Percentiles rank a stretch among this genome's conserved stretches.
Evolutionary conservation across 768 basidiomycete species (phyloP).

Genomic region (Albatrellus ellisii): DNA sequence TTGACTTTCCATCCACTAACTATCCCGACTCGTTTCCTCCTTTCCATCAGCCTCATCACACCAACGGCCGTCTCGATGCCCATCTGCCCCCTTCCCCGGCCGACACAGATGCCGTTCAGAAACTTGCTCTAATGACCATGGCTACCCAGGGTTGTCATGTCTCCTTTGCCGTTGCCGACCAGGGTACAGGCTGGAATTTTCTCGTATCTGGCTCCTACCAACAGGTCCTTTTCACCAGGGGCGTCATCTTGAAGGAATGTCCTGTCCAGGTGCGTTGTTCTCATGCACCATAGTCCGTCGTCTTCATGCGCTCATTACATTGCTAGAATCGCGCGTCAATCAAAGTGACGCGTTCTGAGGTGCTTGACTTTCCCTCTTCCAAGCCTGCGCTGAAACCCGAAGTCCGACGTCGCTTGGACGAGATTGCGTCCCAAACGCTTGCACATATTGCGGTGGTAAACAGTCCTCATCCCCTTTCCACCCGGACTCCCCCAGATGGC

Average conservation of each 20-base stretch:
- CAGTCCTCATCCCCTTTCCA: constrained; percentile 61
- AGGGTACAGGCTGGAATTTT: constrained; percentile 74
- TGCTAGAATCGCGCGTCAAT: constrained; percentile 71
- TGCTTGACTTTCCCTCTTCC: constrained; percentile 73
- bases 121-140: constrained; percentile 70
- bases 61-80: constrained; percentile 19
- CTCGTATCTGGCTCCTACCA: constrained; percentile 85
- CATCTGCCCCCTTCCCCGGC: constrained; percentile 25
- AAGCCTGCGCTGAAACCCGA: constrained; percentile 73
- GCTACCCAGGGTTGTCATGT: constrained; percentile 74
- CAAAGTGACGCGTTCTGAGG: constrained; percentile 85
- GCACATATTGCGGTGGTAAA: constrained; percentile 94
- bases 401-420: constrained; percentile 78
- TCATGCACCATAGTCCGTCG: constrained; percentile 11
- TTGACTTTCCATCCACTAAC: constrained; percentile 40
- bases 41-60: constrained; percentile 18
- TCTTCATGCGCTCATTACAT: constrained; percentile 10
- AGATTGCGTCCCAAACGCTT: constrained; percentile 84
- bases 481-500: constrained; percentile 64
- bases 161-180: constrained; percentile 61
- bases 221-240: constrained; percentile 84
- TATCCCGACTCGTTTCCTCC: constrained; percentile 29
- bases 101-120: constrained; percentile 64
- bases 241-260: constrained; percentile 80
- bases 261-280: constrained; percentile 56